Conservation (phyloP, 164 flowering plant species). For the Magnolia changhungtana region DNA sequence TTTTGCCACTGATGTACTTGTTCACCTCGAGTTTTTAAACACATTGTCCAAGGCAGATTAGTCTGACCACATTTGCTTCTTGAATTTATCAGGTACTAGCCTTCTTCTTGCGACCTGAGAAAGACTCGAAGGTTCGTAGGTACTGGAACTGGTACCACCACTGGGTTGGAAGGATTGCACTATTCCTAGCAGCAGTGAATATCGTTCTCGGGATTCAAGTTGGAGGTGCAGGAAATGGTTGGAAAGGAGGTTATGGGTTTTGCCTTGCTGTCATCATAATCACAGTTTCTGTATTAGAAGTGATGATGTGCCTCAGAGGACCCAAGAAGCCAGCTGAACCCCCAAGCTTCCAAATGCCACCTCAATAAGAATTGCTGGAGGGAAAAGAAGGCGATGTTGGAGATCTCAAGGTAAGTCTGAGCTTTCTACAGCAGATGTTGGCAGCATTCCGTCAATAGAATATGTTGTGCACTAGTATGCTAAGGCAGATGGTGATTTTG, state of each 20-base stretch:
- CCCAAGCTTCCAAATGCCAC: constrained; percentile 41
- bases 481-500: not conserved
- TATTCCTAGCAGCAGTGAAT: constrained; percentile 64
- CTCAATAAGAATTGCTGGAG: constrained; percentile 3
- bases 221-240: constrained; percentile 42
- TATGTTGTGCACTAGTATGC: not conserved
- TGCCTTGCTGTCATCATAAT: constrained; percentile 38
- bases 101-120: constrained; percentile 56
- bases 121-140: constrained; percentile 54
- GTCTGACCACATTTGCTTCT: constrained; percentile 8
- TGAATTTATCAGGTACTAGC: constrained; percentile 52
- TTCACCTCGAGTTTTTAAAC: too few species aligned
- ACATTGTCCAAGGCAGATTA: too few species aligned
- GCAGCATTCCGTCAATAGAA: not conserved
- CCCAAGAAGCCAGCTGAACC: constrained; percentile 21
- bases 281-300: constrained; percentile 54
- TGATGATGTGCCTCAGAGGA: constrained; percentile 29
- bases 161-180: constrained; percentile 63
- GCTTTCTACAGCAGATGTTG: not conserved
- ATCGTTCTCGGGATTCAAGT: constrained; percentile 54
- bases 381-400: too few species aligned
- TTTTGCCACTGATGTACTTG: too few species aligned
- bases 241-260: constrained; percentile 72
- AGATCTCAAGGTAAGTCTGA: not conserved
- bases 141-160: constrained; percentile 84